Evolutionary conservation across 139 green algal genomes (phyloP).

Genomic region (Chlorella sp.): DNA sequence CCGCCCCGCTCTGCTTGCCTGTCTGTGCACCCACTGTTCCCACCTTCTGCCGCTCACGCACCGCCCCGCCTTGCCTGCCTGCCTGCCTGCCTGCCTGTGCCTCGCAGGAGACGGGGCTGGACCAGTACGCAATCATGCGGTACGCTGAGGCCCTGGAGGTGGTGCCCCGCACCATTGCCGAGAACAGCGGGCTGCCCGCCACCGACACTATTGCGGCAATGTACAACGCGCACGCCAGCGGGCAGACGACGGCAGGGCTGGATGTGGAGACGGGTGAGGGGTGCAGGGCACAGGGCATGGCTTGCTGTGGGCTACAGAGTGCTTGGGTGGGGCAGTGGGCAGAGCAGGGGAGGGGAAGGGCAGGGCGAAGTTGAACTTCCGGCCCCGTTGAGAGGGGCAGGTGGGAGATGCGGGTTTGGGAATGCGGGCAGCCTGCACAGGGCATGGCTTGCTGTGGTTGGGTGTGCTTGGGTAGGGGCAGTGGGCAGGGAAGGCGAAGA

Average conservation of each 20-base stretch:
- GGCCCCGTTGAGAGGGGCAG: no score
- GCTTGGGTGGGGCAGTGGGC: neutral
- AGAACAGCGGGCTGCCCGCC: constrained; percentile 88
- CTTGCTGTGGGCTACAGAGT: neutral
- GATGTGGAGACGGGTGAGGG: constrained; percentile 80
- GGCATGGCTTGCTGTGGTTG: no score
- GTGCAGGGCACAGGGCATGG: neutral
- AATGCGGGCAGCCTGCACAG: no score
- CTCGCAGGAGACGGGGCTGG: constrained; percentile 88
- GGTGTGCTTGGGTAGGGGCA: no score
- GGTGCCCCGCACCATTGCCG: constrained; percentile 85
- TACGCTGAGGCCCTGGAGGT: constrained; percentile 95
- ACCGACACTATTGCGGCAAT: constrained; percentile 82
- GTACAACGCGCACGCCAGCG: constrained; percentile 87
- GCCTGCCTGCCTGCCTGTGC: no score
- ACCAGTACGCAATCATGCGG: constrained; percentile 96
- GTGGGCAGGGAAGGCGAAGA: neutral
- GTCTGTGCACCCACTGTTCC: neutral
- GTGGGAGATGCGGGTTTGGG: no score
- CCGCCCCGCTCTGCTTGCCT: neutral
- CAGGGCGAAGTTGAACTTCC: neutral
- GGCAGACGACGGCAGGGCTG: constrained; percentile 79
- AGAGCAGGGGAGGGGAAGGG: neutral
- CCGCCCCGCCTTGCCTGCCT: neutral
- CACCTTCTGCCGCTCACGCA: neutral